A percentile compares a stretch with the other conserved stretches of the same genome.
These are phyloP conservation scores for Termitomyces sp. DNA, from an alignment of 768 basidiomycete genomes.

Conservation along the genomic window DNA sequence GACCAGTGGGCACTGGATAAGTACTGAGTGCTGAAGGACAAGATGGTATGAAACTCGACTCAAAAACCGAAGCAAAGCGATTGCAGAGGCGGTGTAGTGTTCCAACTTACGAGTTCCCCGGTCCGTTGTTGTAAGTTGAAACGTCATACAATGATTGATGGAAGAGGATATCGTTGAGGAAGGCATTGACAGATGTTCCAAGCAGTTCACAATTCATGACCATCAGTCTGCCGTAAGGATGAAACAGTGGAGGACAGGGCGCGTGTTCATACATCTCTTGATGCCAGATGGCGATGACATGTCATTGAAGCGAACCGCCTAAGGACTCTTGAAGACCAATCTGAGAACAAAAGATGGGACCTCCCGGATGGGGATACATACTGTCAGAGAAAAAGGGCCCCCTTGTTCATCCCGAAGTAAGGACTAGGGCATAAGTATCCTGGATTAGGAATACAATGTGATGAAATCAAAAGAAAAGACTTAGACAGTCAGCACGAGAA, in stretches of 20 bases:
- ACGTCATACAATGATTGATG: constrained; percentile 1
- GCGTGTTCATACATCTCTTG: background rate
- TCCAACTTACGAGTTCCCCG: background rate
- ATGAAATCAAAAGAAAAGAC: constrained; percentile 8
- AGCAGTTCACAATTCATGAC: too few species aligned
- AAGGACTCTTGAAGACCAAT: background rate
- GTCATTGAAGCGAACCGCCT: background rate
- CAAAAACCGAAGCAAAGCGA: background rate
- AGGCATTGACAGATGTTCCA: constrained; percentile 6
- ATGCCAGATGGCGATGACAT: too few species aligned
- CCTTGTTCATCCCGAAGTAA: background rate
- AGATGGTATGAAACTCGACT: background rate
- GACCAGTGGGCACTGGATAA: background rate
- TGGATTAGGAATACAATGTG: background rate
- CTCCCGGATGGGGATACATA: background rate
- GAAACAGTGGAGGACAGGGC: background rate
- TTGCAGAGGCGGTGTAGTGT: background rate
- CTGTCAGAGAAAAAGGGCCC: background rate
- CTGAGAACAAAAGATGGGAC: background rate
- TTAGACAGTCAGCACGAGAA: constrained; percentile 1
- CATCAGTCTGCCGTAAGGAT: too few species aligned
- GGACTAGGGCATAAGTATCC: background rate
- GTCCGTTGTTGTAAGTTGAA: background rate
- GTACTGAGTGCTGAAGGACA: too few species aligned
- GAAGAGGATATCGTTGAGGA: background rate